These are phyloP conservation scores for Murraya paniculata DNA, from an alignment of 345 rosid genomes.

Conservation along the genomic window DNA sequence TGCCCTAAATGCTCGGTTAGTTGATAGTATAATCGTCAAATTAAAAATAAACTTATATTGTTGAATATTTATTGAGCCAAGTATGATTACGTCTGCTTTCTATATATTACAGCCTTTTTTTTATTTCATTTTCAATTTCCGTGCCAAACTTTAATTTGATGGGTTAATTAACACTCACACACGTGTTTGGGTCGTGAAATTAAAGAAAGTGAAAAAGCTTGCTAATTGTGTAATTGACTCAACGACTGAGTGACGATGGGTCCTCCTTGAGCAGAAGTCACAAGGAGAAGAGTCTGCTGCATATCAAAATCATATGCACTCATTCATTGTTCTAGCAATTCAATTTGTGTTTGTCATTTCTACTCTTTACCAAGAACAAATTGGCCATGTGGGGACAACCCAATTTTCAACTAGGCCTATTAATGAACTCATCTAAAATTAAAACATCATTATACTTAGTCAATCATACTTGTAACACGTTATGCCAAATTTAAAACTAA, in stretches of 20 bases:
- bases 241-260: neutral
- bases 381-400: neutral
- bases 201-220: constrained; percentile 1
- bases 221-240: constrained; percentile 3
- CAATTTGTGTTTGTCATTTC: neutral
- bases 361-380: neutral
- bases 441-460: no score
- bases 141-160: constrained; percentile 4
- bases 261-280: neutral
- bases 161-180: neutral
- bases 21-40: neutral
- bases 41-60: neutral
- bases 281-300: neutral
- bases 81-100: neutral
- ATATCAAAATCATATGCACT: neutral
- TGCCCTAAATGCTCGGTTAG: neutral
- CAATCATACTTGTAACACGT: no score
- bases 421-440: neutral
- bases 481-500: no score
- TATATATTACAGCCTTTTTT: neutral
- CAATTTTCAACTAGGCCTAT: neutral
- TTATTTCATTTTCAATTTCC: neutral
- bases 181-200: constrained; percentile 10
- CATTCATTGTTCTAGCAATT: neutral
- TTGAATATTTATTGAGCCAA: neutral